Base-by-base conservation (phyloP, 495 filamentous ascomycete genomes). In the Neurospora africana region DNA sequence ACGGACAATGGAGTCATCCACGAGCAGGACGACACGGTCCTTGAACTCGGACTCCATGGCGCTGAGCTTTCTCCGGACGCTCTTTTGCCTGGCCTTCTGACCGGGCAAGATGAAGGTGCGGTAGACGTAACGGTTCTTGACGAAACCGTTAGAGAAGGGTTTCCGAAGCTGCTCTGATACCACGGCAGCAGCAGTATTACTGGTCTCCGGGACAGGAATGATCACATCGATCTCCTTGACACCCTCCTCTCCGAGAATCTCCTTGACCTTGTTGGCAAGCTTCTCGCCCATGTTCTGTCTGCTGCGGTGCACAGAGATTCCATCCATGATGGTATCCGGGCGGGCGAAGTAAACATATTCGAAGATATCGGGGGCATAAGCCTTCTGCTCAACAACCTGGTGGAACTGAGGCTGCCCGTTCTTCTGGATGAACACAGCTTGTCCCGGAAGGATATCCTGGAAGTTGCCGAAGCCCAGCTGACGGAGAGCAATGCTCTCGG, bases 111-210 rank as follows among this genome's bases (percentile, higher is more conserved):
- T 97, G 80, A 97, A 98, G 0, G 95, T 97, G 41, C 95, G 90
- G 86, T 94, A 96, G 68, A 98, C 92, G 80, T 98, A 98, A 68
- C 95, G 89, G 81, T 98, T 98, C 87, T 97, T 98, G 72, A 97
- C 90, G 74, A 97, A 82, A 6, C 79, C 82, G 53, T 81, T 92
- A 72, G 88, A 91, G 79, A 93, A 96, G 3, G 92, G 92, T 73
- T 91, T 95, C 73, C 90, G 86, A 37, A 98, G 83, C 43, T 87
- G 84, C 76, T 91, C 88, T 19, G 96, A 91, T 9, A 98, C 89
- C 65, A 88, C 89, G 9, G 91, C 89, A 1, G 95, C 95, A 5
- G 93, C 92, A 0, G 92, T 96, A 70, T 94, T 95, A 68, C 74
- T 77, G 9, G 80, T 83, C 73, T 82, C 81, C 21, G 81, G 81